A percentile compares a stretch with the other conserved stretches of the same genome.
Evolutionary conservation across 495 filamentous ascomycete genomes (phyloP).

Genomic region (Filosporella fistucella): DNA sequence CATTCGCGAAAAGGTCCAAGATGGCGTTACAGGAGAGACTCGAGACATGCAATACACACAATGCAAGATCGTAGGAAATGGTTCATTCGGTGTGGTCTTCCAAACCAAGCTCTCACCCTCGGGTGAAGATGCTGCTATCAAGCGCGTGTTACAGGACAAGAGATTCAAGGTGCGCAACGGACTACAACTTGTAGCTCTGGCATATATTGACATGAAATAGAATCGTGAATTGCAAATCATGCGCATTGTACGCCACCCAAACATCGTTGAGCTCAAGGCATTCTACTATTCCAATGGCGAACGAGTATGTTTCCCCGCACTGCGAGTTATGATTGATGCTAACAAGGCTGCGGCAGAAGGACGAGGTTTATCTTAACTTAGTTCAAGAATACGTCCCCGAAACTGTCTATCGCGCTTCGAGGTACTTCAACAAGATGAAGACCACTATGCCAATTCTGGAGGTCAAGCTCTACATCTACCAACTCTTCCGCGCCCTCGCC

Average conservation of each 20-base stretch:
- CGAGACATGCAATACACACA: slow-evolving; percentile 97
- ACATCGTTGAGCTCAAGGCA: slow-evolving; percentile 97
- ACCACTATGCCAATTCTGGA: slow-evolving; percentile 98
- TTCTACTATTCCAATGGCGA: slow-evolving; percentile 99
- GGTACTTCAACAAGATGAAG: slow-evolving; percentile 99
- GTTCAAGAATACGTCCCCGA: slow-evolving; percentile 98
- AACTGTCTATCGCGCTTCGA: slow-evolving; percentile 96
- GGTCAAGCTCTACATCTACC: slow-evolving; percentile 99
- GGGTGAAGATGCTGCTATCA: slow-evolving; percentile 97
- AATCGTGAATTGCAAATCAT: slow-evolving; percentile 99
- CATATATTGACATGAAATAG: slow-evolving; percentile 46
- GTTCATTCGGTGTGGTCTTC: slow-evolving; percentile 97
- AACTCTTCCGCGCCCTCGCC: slow-evolving; percentile 95
- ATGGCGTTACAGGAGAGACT: slow-evolving; percentile 93
- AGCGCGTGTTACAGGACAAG: slow-evolving; percentile 97
- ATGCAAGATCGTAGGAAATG: slow-evolving; percentile 99
- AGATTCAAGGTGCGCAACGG: slow-evolving; percentile 79
- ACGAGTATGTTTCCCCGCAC: slow-evolving; percentile 59
- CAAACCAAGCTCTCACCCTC: slow-evolving; percentile 97
- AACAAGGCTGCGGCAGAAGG: slow-evolving; percentile 61
- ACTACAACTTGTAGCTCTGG: not conserved
- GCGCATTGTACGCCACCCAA: slow-evolving; percentile 97
- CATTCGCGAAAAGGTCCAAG: slow-evolving; percentile 97
- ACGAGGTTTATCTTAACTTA: slow-evolving; percentile 98
- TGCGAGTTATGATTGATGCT: not conserved